Evolutionary conservation across 352 stramenopile species (phyloP), one percentile per base, ranked within the genome.

Genomic region (Phytophthora tentaculata): DNA sequence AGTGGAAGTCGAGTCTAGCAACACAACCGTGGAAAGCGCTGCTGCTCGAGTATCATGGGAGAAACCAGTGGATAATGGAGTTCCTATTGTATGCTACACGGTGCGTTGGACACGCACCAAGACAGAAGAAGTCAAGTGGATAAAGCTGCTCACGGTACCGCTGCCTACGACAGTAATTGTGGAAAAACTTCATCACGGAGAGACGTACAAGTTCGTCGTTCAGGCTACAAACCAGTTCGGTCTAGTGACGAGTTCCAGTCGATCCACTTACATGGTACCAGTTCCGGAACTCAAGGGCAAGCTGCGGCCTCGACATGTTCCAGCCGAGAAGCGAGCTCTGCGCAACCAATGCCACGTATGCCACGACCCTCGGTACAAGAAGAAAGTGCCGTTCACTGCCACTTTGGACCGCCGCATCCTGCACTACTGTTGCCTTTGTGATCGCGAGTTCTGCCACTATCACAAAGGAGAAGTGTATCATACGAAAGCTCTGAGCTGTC

Each of bases 201-300:
- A 94, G 58, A 95, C 88, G 41, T 95, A 94, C 77, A 93, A 92
- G 54, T 88, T 95, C 57, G 79, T 90, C 12, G 88, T 95, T 5
- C 83, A 95, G 57, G 84, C 88, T 17, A 94, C 86, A 9, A 95
- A 95, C 62, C 68, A 80, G 24, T 95, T 95, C 52, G 88, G 88
- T 0, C 64, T 94, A 41, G 77, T 92, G 19, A 88, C 81, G 9
- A 80, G 76, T 49, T 95, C 88, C 17, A 92, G 84, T 39, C 84
- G 84, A 10, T 95, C 88, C 56, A 94, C 88, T 28, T 95, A 93
- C 56, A 94, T 95, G 88, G 88, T 94, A 9, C 85, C 85, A 1
- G 73, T 92, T 17, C 86, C 88, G 0, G 83, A 92, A 49, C 79
- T 94, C 22, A 90, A 86, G 56, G 86, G 80, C 5, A 88, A 88